These are phyloP conservation scores for Mucor lusitanicus DNA, from an alignment of 371 early-diverging fungal genomes.

Conservation along the genomic window DNA sequence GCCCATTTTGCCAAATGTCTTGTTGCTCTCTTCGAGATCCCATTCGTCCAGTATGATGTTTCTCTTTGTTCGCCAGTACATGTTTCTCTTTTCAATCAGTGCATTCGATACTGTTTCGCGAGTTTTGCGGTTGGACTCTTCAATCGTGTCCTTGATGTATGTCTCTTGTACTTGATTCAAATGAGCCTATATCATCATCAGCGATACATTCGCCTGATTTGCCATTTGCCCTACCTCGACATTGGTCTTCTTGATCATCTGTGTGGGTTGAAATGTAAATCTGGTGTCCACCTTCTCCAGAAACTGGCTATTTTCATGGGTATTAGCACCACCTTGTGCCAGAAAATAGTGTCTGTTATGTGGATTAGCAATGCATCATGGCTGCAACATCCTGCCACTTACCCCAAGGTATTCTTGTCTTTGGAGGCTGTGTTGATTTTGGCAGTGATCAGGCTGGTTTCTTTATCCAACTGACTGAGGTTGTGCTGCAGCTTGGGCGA, in stretches of 20 bases:
- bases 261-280: constrained; percentile 69
- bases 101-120: constrained; percentile 51
- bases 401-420: not conserved
- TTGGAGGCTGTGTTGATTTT: not conserved
- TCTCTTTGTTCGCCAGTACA: constrained; percentile 75
- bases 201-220: not conserved
- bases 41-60: constrained; percentile 75
- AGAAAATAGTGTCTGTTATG: constrained; percentile 59
- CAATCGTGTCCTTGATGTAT: constrained; percentile 69
- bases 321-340: constrained; percentile 76
- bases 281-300: constrained; percentile 64
- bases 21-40: constrained; percentile 38
- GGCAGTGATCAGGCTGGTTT: not conserved
- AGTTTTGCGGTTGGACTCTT: constrained; percentile 62
- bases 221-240: constrained; percentile 58
- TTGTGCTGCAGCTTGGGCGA: not conserved
- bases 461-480: not conserved
- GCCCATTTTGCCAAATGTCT: constrained; percentile 5
- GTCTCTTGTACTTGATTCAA: constrained; percentile 73
- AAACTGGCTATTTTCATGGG: constrained; percentile 59
- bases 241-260: constrained; percentile 71
- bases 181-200: constrained; percentile 51
- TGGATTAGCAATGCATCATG: not conserved
- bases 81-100: constrained; percentile 50
- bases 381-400: not conserved